Conservation (phyloP, 2,329 filamentous ascomycete species). For the Penicillium frequentans region DNA sequence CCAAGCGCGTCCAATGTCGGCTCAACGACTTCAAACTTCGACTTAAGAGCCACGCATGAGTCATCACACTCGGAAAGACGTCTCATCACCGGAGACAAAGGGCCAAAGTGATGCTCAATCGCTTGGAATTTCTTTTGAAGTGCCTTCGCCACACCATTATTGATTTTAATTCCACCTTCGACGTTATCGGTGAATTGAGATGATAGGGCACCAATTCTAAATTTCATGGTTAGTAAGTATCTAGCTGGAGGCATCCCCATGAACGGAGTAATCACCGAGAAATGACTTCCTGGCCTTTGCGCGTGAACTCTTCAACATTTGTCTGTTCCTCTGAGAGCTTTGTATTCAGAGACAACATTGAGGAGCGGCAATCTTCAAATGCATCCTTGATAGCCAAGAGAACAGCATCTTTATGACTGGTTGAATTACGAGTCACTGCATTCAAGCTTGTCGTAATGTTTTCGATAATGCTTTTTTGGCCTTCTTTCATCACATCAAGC, state of each 20-base stretch:
- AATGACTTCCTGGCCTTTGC: slow-evolving; percentile 14
- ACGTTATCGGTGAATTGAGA: slow-evolving; percentile 16
- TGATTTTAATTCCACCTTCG: slow-evolving; percentile 14
- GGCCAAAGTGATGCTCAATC: slow-evolving; percentile 18
- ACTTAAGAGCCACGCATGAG: slow-evolving; percentile 18
- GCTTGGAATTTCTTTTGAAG: slow-evolving; percentile 24
- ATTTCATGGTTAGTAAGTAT: slow-evolving; percentile 1
- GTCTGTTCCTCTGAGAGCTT: slow-evolving; percentile 12
- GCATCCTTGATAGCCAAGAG: slow-evolving; percentile 13
- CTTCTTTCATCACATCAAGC: slow-evolving; percentile 15
- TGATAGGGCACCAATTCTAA: slow-evolving; percentile 25
- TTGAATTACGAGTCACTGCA: slow-evolving; percentile 11
- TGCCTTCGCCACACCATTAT: slow-evolving; percentile 7
- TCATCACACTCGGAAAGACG: slow-evolving; percentile 22
- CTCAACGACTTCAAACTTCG: slow-evolving; percentile 18
- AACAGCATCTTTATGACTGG: slow-evolving; percentile 12
- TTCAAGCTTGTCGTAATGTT: slow-evolving; percentile 20
- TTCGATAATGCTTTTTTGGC: slow-evolving; percentile 24
- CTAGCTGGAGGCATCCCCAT: background rate
- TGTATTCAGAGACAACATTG: slow-evolving; percentile 16
- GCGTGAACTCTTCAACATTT: slow-evolving; percentile 19
- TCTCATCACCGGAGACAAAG: slow-evolving; percentile 17
- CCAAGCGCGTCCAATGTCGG: slow-evolving; percentile 20
- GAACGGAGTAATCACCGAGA: slow-evolving; percentile 23
- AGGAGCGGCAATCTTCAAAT: slow-evolving; percentile 15